Evolutionary conservation across 306 rosid genomes (phyloP), one percentile per base, ranked within the genome.

Genomic region (Quercus glauca): DNA sequence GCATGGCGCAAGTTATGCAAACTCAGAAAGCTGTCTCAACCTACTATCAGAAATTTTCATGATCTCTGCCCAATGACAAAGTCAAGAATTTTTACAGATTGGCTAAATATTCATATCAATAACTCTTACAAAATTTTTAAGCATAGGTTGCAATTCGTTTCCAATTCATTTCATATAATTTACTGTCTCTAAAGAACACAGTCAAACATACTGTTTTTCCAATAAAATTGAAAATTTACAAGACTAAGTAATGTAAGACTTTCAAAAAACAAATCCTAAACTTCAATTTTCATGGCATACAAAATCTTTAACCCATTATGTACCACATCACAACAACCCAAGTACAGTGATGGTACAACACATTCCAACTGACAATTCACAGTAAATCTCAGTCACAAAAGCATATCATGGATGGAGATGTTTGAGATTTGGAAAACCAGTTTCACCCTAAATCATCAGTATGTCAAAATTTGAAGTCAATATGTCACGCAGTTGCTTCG

Each of bases 371-470:
- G 58, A 73, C 31, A 69, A 49, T 70, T 31, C 19, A 33, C 35
- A 7, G 17, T 18, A 31, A 67, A 76, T 51, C 51, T 28, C 15
- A 0, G 57, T 43, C 31, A 71, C 55, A 33, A 10, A n/a, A 28
- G 21, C 6, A 31, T 41, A 18, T 58, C 17, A 26, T 14, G 43
- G 33, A 49, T 13, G 18, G 55, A 73, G 28, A 11, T 14, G 41
- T 43, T 59, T 52, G 12, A 69, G 59, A 68, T 6, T 33, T 5
- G 63, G 5, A 23, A 31, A 21, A 59, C 43, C 51, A 51, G 25
- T 45, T 74, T 76, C 64, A 52, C 64, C 76, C 55, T 15, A 69
- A 75, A 69, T 29, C 52, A 19, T 68, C 55, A 49, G 63, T 53
- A 51, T 19, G 52, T 68, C 65, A 59, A 69, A 45, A 35, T 23